Evolutionary conservation across 2,329 filamentous ascomycete genomes (phyloP), one percentile per base, ranked within the genome.

Genomic region (Xylariaceae sp.): DNA sequence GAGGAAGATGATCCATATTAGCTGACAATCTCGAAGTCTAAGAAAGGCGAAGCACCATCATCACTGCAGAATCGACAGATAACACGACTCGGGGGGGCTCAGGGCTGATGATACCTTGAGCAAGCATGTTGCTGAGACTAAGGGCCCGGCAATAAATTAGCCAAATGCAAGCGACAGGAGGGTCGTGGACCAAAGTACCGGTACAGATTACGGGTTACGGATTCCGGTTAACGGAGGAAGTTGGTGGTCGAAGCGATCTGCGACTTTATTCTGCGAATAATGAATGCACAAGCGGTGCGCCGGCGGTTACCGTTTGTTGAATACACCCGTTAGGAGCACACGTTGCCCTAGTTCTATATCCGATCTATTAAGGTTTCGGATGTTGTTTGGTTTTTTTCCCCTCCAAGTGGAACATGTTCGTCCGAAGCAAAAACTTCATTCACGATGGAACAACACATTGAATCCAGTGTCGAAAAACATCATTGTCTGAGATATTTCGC

Each of bases 261-360:
- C 64, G 66, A 71, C 71, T 72, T 30, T 30, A 30, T 30, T 30
- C 23, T 30, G 23, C 23, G 23, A 30, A 30, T 30, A 30, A 30
- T 30, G 23, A 68, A 69, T 49, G 57, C 23, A 37, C 62, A 67
- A 67, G 65, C 66, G 65, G 64, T 47, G 50, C 55, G 11, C 53
- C 3, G 10, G 4, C 3, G 13, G 10, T 52, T 47, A 51, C 59
- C 54, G 53, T 58, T 57, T 56, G 35, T 51, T 49, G 57, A 63
- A 57, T 67, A 64, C 53, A 63, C 59, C 62, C 64, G 66, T 55
- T 56, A 66, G 37, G 56, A 56, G 55, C 61, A 60, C 50, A 49
- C 37, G 7, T 41, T 41, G 23, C 23, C 23, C 23, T 30, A 30
- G 5, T 30, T 5, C 23, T 30, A 30, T 30, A 30, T 30, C 23